These are phyloP conservation scores for Magnusiomyces paraingens DNA, from an alignment of 1,139 yeast genomes.

Conservation along the genomic window DNA sequence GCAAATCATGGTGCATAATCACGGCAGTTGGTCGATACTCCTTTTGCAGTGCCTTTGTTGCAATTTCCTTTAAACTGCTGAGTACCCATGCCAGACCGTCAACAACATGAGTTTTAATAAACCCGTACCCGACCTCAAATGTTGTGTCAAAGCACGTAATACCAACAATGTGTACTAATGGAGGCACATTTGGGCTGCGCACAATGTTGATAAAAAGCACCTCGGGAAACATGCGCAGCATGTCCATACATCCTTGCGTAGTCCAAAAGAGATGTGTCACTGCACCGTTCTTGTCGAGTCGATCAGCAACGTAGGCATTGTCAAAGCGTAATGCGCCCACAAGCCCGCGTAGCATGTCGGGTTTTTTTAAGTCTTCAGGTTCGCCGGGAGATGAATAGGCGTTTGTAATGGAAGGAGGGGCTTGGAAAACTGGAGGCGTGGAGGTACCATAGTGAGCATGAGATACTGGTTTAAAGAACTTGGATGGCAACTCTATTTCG, in stretches of 20 bases:
- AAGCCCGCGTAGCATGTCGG: constrained; percentile 11
- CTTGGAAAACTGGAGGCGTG: not conserved
- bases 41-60: constrained; percentile 10
- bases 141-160: constrained; percentile 15
- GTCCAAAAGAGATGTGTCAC: constrained; percentile 16
- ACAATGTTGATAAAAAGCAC: constrained; percentile 14
- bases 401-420: not conserved
- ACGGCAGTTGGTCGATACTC: constrained; percentile 15
- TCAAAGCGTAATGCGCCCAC: constrained; percentile 17
- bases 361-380: not conserved
- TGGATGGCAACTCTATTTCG: constrained; percentile 6
- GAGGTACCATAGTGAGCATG: not conserved
- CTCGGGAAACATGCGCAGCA: constrained; percentile 16
- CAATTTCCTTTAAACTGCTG: constrained; percentile 11
- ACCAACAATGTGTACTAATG: constrained; percentile 16
- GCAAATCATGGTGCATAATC: constrained; percentile 12
- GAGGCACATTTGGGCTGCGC: constrained; percentile 5
- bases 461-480: not conserved
- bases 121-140: constrained; percentile 16
- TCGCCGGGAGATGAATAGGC: not conserved
- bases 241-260: constrained; percentile 14
- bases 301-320: constrained; percentile 15
- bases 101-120: constrained; percentile 5
- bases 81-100: constrained; percentile 15
- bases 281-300: constrained; percentile 12